Evolutionary conservation across 495 filamentous ascomycete species (phyloP).

Genomic region (Pyronema omphalodes): DNA sequence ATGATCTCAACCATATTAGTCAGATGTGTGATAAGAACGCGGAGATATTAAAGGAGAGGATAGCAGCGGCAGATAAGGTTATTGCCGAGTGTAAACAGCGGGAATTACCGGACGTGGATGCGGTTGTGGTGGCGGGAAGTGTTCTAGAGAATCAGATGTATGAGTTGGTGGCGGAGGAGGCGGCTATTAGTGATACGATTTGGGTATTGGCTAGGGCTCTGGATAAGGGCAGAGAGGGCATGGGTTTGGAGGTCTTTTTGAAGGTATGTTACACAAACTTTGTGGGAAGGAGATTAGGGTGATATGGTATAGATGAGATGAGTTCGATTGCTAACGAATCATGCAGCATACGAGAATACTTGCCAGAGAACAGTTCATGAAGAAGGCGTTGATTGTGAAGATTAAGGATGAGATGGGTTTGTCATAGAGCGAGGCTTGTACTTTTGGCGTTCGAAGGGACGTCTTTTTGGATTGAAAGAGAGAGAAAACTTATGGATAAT

Average conservation of each 20-base stretch:
- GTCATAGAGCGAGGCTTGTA: too few species aligned
- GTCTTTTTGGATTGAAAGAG: too few species aligned
- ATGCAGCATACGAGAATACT: constrained; percentile 53
- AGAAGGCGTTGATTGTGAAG: constrained; percentile 77
- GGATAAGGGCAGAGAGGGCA: constrained; percentile 46
- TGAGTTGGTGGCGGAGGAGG: constrained; percentile 67
- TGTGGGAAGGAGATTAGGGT: not conserved
- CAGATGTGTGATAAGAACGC: constrained; percentile 58
- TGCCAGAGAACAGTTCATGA: constrained; percentile 75
- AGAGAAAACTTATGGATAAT: too few species aligned
- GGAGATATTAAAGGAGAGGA: constrained; percentile 50
- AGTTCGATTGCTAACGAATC: constrained; percentile 2
- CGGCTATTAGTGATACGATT: constrained; percentile 63
- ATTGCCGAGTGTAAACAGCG: constrained; percentile 38
- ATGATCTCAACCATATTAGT: constrained; percentile 47
- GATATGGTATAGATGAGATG: not conserved
- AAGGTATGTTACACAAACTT: constrained; percentile 29
- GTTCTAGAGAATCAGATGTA: constrained; percentile 88
- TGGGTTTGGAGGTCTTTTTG: constrained; percentile 66
- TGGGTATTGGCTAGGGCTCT: constrained; percentile 68
- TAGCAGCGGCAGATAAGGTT: constrained; percentile 60
- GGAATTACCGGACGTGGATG: constrained; percentile 52
- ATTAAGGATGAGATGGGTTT: constrained; percentile 66
- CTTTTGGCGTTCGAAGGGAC: too few species aligned
- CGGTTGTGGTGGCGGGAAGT: constrained; percentile 80